phyloP scores from a whole-genome alignment of 1,284 basidiomycete species.

The Neolentinus lepideus region DNA sequence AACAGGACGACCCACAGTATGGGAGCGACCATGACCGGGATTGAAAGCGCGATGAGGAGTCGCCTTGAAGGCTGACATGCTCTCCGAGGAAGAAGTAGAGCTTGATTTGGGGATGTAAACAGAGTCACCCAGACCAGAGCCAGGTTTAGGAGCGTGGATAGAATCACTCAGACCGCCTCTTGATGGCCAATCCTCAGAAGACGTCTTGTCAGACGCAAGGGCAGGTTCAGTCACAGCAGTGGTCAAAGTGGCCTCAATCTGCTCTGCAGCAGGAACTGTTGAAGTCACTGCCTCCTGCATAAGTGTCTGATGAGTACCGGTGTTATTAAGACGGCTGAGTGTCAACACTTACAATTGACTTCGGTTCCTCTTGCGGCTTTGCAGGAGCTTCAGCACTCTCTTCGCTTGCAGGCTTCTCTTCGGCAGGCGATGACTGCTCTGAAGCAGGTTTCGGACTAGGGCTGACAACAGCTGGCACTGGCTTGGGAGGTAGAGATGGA shows the following conservation, averaged over 20 bases:
- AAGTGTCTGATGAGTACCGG: too few relatives aligned
- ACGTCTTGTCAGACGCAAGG: not conserved
- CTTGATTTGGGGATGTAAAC: conserved; percentile 18
- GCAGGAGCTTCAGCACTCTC: not conserved
- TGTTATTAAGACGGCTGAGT: too few relatives aligned
- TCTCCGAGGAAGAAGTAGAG: conserved; percentile 6
- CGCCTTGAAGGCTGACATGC: conserved; percentile 21
- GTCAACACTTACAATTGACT: not conserved
- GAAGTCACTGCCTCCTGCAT: too few relatives aligned
- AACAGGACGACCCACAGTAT: conserved; percentile 36
- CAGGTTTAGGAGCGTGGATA: conserved; percentile 18
- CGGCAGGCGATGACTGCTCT: conserved; percentile 3
- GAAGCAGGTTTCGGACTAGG: conserved; percentile 12
- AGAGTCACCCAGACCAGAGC: conserved; percentile 12
- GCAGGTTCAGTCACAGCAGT: not conserved
- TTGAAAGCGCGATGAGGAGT: conserved; percentile 22
- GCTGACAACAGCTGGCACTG: conserved; percentile 22
- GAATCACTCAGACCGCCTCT: conserved; percentile 18
- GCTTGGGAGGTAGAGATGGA: conserved; percentile 44
- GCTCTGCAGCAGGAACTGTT: not conserved
- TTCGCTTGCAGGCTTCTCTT: not conserved
- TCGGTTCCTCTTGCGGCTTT: not conserved
- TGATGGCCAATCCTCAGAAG: conserved; percentile 5
- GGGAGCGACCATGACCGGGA: conserved; percentile 41
- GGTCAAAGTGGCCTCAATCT: not conserved